These are phyloP conservation scores for Xylariaceae sp. DNA, from an alignment of 2,329 filamentous ascomycete genomes.

Conservation along the genomic window DNA sequence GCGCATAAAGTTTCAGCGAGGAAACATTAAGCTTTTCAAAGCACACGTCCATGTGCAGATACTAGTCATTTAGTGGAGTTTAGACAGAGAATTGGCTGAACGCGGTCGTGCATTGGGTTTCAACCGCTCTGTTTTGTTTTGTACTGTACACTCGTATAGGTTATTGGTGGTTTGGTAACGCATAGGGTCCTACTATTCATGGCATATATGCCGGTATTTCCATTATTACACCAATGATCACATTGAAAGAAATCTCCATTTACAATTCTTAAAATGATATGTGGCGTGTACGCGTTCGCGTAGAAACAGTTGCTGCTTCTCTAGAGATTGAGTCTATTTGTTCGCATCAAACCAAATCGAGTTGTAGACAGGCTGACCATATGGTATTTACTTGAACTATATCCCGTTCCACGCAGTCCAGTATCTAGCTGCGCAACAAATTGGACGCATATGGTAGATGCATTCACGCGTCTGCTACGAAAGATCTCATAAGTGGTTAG, in stretches of 20 bases:
- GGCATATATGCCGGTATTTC: constrained; percentile 28
- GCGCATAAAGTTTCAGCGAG: constrained; percentile 37
- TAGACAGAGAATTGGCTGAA: constrained; percentile 17
- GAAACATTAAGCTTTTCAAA: constrained; percentile 12
- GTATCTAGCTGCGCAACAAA: too few relatives aligned
- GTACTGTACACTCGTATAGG: constrained; percentile 37
- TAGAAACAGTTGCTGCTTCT: too few relatives aligned
- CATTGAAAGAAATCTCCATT: too few relatives aligned
- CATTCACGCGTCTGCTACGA: too few relatives aligned
- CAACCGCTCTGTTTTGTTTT: constrained; percentile 26
- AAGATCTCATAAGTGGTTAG: too few relatives aligned
- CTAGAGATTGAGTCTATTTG: too few relatives aligned
- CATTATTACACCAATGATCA: constrained; percentile 9
- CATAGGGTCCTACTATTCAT: constrained; percentile 31
- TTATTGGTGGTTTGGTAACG: constrained; percentile 33
- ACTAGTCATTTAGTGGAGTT: constrained; percentile 26
- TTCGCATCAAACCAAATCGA: too few relatives aligned
- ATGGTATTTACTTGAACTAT: too few relatives aligned
- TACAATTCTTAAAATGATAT: constrained; percentile 4
- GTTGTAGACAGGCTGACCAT: too few relatives aligned
- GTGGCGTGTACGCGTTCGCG: too few relatives aligned
- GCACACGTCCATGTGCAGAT: background rate
- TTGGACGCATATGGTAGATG: too few relatives aligned
- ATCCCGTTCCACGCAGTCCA: too few relatives aligned
- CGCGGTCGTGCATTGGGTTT: constrained; percentile 19